phyloP scores from a whole-genome alignment of 2,329 filamentous ascomycete genomes.

The Lomentospora prolificans region DNA sequence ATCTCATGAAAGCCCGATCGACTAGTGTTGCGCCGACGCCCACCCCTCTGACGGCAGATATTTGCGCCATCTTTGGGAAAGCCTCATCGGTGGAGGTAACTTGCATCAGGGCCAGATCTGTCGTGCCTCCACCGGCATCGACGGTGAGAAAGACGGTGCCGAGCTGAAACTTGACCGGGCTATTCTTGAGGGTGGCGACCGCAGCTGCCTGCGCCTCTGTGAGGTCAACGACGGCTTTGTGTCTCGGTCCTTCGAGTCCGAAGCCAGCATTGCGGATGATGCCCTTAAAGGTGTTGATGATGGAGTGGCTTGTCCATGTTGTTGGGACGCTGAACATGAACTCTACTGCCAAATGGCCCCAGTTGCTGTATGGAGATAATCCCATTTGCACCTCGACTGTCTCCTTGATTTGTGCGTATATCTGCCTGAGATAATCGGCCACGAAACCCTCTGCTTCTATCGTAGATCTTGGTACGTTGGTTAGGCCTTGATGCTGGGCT shows the following conservation, averaged over 20 bases:
- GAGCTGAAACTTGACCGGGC: conserved; percentile 24
- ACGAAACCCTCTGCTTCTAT: conserved; percentile 35
- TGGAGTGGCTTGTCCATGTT: conserved; percentile 40
- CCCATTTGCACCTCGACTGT: conserved; percentile 30
- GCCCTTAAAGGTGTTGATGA: conserved; percentile 39
- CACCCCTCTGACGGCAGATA: conserved; percentile 31
- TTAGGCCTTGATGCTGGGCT: conserved; percentile 32
- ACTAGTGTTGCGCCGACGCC: conserved; percentile 37
- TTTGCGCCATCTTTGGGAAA: conserved; percentile 22
- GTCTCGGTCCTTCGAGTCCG: conserved; percentile 27
- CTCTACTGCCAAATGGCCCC: conserved; percentile 34
- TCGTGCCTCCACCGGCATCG: conserved; percentile 36
- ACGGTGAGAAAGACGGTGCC: conserved; percentile 32
- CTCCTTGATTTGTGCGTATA: conserved; percentile 39
- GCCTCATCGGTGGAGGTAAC: conserved; percentile 20
- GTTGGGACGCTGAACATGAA: conserved; percentile 50
- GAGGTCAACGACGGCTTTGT: conserved; percentile 31
- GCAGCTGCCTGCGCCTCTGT: conserved; percentile 39
- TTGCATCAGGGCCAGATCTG: conserved; percentile 33
- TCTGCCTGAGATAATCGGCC: conserved; percentile 35
- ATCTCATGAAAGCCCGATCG: conserved; percentile 28
- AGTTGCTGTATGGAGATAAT: conserved; percentile 24
- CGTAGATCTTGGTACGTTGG: conserved; percentile 29
- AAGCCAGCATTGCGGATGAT: conserved; percentile 40
- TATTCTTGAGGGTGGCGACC: conserved; percentile 34